A percentile compares a stretch with the other conserved stretches of the same genome.
Conservation (phyloP, 2,329 filamentous ascomycete species). For the Orbilia javanica region DNA sequence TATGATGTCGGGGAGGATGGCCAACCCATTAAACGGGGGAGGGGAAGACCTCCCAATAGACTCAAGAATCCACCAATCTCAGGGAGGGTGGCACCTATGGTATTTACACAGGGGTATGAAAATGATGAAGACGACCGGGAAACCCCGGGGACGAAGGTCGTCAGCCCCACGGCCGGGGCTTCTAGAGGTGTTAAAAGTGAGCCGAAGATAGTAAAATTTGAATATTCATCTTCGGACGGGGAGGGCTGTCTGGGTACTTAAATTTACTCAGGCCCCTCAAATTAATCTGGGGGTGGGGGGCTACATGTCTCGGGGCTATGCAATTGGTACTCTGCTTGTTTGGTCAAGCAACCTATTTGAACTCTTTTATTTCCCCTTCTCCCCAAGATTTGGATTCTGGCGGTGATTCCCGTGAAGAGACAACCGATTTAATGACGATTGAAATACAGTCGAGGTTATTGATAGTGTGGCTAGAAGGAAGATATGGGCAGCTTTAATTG, state of each 20-base stretch:
- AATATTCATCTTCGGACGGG: background rate
- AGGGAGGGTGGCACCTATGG: background rate
- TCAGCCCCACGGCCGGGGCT: background rate
- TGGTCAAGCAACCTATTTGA: no score
- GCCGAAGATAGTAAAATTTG: background rate
- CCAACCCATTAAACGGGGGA: slow-evolving; percentile 40
- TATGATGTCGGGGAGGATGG: slow-evolving; percentile 47
- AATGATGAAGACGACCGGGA: slow-evolving; percentile 13
- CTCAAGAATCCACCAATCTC: background rate
- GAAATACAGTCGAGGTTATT: no score
- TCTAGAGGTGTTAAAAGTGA: background rate
- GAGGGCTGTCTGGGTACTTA: background rate
- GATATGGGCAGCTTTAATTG: no score
- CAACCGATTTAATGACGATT: no score
- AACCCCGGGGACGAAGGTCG: background rate
- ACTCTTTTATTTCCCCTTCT: no score
- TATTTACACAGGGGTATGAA: background rate
- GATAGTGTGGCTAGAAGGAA: no score
- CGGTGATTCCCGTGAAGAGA: no score
- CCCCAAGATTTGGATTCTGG: no score
- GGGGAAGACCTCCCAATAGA: slow-evolving; percentile 42
- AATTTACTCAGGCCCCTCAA: background rate
- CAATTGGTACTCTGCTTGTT: background rate
- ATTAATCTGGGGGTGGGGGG: no score
- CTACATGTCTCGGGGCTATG: background rate